A percentile compares a stretch with the other conserved stretches of the same genome.
Conservation (phyloP, 192 early-diverging fungal genomes). For the Backusella tarrabulga region DNA sequence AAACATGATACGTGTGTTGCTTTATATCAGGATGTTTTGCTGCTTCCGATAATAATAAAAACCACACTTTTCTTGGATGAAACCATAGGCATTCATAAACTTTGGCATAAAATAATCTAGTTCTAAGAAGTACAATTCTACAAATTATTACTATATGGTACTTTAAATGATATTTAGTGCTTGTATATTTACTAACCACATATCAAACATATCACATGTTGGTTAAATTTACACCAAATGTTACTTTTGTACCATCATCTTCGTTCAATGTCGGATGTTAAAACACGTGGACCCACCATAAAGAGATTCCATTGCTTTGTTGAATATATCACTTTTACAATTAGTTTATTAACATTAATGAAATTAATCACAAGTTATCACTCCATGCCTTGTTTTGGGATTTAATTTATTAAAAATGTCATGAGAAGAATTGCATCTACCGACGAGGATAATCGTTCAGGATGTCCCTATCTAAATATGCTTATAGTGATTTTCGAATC, state of each 20-base stretch:
- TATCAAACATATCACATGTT: background rate
- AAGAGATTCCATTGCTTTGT: background rate
- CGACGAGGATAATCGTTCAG: background rate
- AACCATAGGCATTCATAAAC: background rate
- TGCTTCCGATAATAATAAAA: background rate
- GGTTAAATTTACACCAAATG: background rate
- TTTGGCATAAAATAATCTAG: background rate
- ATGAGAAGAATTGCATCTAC: background rate
- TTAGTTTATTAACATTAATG: background rate
- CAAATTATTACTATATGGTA: background rate
- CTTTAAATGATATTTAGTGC: background rate
- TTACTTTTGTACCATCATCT: background rate
- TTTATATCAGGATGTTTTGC: background rate
- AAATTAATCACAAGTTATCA: background rate
- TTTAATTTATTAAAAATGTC: background rate
- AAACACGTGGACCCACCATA: background rate
- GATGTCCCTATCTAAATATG: background rate
- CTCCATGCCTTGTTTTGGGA: background rate
- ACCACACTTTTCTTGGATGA: background rate
- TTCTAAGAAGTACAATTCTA: background rate
- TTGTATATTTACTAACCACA: background rate
- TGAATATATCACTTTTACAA: background rate
- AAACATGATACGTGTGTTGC: background rate
- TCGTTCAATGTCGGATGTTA: background rate
- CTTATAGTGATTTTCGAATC: background rate